A percentile compares a stretch with the other conserved stretches of the same genome.
Evolutionary conservation across 2,329 filamentous ascomycete species (phyloP).

Genomic region (Delphinella strobiligena): DNA sequence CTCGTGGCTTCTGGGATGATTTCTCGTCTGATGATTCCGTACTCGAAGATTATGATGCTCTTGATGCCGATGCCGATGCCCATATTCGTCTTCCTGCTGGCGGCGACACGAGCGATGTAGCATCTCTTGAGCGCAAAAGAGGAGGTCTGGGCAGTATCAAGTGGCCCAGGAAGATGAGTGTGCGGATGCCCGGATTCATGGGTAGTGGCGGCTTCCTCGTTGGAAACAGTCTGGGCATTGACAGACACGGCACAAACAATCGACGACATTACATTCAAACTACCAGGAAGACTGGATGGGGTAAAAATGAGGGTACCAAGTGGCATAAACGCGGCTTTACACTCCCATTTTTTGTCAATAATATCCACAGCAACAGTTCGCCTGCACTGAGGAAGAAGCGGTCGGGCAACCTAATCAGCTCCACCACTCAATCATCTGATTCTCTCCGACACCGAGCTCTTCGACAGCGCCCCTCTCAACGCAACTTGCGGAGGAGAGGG

Average conservation of each 20-base stretch:
- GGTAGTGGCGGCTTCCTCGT: slow-evolving; percentile 35
- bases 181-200: slow-evolving; percentile 26
- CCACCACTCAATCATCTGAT: too few species aligned
- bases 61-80: too few species aligned
- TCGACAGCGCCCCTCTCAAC: too few species aligned
- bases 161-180: slow-evolving; percentile 20
- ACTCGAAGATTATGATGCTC: slow-evolving; percentile 20
- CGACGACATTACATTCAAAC: slow-evolving; percentile 27
- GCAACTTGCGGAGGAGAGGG: background rate
- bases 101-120: slow-evolving; percentile 34
- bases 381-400: too few species aligned
- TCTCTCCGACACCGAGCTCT: too few species aligned
- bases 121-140: slow-evolving; percentile 8
- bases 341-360: too few species aligned
- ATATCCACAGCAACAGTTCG: too few species aligned
- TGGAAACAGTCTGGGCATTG: slow-evolving; percentile 45
- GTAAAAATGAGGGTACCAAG: slow-evolving; percentile 15
- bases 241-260: slow-evolving; percentile 33
- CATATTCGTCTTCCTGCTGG: slow-evolving; percentile 25
- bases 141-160: background rate
- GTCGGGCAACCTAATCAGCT: too few species aligned
- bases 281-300: slow-evolving; percentile 17
- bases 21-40: slow-evolving; percentile 30
- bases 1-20: slow-evolving; percentile 51
- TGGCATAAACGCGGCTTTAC: too few species aligned